Conservation (phyloP, 768 basidiomycete species). For the Lactarius psammicola region DNA sequence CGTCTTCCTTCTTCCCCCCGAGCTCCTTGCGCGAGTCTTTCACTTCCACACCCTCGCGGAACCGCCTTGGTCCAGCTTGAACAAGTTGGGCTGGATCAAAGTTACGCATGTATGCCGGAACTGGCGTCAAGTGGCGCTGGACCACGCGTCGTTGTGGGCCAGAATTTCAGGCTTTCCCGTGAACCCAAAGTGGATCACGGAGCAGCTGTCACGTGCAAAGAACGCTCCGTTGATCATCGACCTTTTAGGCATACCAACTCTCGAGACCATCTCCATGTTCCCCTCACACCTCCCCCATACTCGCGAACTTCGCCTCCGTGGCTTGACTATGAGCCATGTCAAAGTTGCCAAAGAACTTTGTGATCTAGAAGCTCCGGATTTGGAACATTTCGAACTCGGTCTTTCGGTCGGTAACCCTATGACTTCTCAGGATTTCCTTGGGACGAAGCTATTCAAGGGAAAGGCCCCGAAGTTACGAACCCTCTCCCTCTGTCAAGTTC, state of each 20-base stretch:
- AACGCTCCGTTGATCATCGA: slow-evolving; percentile 9
- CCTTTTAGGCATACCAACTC: not conserved
- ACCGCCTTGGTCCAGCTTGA: not conserved
- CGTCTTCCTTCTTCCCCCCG: slow-evolving; percentile 20
- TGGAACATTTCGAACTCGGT: slow-evolving; percentile 17
- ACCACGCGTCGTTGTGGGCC: slow-evolving; percentile 16
- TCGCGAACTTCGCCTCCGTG: slow-evolving; percentile 11
- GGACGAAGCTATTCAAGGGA: not conserved
- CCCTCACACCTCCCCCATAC: slow-evolving; percentile 8
- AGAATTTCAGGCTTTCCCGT: not conserved
- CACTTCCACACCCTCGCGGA: not conserved
- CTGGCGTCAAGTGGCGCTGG: slow-evolving; percentile 24
- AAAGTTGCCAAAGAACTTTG: not conserved
- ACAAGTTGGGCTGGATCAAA: slow-evolving; percentile 16
- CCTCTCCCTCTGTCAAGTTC: not conserved
- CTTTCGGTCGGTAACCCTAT: not conserved
- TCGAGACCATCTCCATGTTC: not conserved
- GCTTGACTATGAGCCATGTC: not conserved
- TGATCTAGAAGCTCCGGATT: not conserved
- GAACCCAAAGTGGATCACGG: not conserved
- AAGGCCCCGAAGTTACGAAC: slow-evolving; percentile 9
- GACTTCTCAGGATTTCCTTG: not conserved
- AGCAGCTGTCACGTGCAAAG: slow-evolving; percentile 9
- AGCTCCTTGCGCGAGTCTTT: slow-evolving; percentile 22
- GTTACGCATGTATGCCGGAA: slow-evolving; percentile 24